Evolutionary conservation across 441 rosid species (phyloP), one percentile per base, ranked within the genome.

Genomic region (Manihot esculenta): DNA sequence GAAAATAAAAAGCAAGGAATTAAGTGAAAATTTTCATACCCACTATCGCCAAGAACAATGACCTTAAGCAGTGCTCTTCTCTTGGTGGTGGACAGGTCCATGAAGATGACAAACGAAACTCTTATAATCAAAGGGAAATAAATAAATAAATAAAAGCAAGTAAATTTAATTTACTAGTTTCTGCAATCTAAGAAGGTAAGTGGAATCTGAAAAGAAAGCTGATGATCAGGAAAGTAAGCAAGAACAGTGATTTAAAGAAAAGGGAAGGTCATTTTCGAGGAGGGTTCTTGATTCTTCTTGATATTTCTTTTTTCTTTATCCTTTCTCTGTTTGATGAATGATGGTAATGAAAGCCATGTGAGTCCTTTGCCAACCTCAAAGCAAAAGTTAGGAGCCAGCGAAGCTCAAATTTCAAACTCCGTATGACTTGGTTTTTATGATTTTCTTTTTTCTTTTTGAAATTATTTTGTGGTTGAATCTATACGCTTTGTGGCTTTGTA

Each of bases 11-110:
- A 64, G 87, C 89, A 7, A 90, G 35, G 20, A 6, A 38, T 24
- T n/a, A 71, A 18, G 0, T 3, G 35, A 42, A 30, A 30, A 4
- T 1, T 20, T 6, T 42, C 61, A 86, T 74, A 89, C 94, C 91
- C 97, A 75, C 93, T 87, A 64, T 91, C 94, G 5, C 93, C 97
- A 66, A 91, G 91, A 60, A 89, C 86, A 66, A 91, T 91, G 80
- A 87, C 92, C 75, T 92, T 92, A 8, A 92, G 79, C 87, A 92
- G 81, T 42, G 84, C 85, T 78, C 96, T 82, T 76, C 85, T 59
- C 65, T 69, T 83, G 70, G 81, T 83, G 68, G 62, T 74, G 62
- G 88, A 74, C 67, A 75, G 23, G 54, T 84, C 79, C 85, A 84
- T 76, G 20, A 27, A 17, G 26, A 35, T 7, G 1, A 1, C 15